Conservation (phyloP, 176 grass and related monocot genomes). For the Phoenix dactylifera region DNA sequence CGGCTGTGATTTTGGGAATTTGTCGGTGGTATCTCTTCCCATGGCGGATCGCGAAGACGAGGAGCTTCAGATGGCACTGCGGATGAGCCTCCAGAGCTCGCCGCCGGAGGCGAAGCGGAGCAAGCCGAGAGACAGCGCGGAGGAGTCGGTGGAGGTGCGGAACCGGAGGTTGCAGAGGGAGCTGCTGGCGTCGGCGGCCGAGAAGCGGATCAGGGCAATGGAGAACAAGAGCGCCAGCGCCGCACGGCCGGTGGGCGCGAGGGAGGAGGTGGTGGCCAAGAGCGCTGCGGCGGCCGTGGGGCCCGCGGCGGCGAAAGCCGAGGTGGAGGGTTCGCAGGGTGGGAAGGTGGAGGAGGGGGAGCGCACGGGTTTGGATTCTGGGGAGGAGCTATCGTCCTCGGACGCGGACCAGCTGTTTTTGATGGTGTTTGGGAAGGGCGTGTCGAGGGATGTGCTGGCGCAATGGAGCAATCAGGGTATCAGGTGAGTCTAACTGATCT, state of each 20-base stretch:
- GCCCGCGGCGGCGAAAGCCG: slow-evolving; percentile 11
- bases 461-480: slow-evolving; percentile 99
- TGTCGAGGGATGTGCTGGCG: slow-evolving; percentile 65
- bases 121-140: slow-evolving; percentile 38
- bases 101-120: slow-evolving; percentile 83
- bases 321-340: slow-evolving; percentile 2
- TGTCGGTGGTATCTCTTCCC: slow-evolving; percentile 3
- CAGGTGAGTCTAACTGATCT: slow-evolving; percentile 35
- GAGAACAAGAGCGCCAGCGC: slow-evolving; percentile 8
- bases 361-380: slow-evolving; percentile 9
- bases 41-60: slow-evolving; percentile 83
- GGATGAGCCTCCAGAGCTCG: slow-evolving; percentile 85
- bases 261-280: slow-evolving; percentile 19
- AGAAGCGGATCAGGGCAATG: slow-evolving; percentile 45
- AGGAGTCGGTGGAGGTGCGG: slow-evolving; percentile 54
- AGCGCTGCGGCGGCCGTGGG: slow-evolving; percentile 17
- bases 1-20: not conserved
- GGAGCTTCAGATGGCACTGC: slow-evolving; percentile 89
- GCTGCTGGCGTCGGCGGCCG: slow-evolving; percentile 83
- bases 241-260: slow-evolving; percentile 5
- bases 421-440: slow-evolving; percentile 62
- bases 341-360: slow-evolving; percentile 11
- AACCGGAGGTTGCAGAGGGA: slow-evolving; percentile 64
- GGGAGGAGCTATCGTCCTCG: slow-evolving; percentile 47
- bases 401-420: slow-evolving; percentile 58